Evolutionary conservation across 108 stramenopile genomes (phyloP), one percentile per base, ranked within the genome.

Genomic region (Pseudonitzschia pungens): DNA sequence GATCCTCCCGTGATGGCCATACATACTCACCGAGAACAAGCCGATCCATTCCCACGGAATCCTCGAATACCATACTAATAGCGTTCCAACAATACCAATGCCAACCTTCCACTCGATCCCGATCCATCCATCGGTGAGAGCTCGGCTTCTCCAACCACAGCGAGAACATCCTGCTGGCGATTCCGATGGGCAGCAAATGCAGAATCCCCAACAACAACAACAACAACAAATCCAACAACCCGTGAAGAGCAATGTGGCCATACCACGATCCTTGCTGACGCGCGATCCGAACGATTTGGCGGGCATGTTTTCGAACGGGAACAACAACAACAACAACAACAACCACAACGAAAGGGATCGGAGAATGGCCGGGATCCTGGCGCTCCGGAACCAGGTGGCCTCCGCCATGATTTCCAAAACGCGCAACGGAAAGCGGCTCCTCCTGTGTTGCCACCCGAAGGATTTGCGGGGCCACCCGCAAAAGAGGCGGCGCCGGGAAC

Each of bases 41-140:
- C n/a, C n/a, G n/a, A n/a, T n/a, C n/a, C n/a, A n/a, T n/a, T n/a
- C n/a, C n/a, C n/a, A n/a, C n/a, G n/a, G n/a, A n/a, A n/a, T n/a
- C n/a, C n/a, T n/a, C n/a, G n/a, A n/a, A n/a, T n/a, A n/a, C n/a
- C n/a, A n/a, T n/a, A n/a, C n/a, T n/a, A n/a, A n/a, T n/a, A n/a
- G n/a, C n/a, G n/a, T 36, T 36, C n/a, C 50, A 10, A 51, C 3
- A n/a, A 51, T 24, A 26, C 1, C 54, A 20, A 77, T 76, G 81
- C 75, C 79, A 40, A 80, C 79, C 52, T 80, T 80, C 70, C 63
- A 71, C 53, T 80, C 79, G 22, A 79, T 82, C 18, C 57, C 76
- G 14, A 44, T 77, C 18, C 77, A 78, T 74, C 74, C 77, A 7
- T 40, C 42, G 31, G 24, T 78, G 24, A 54, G 69, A 51, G 12